Conservation (phyloP, 768 basidiomycete genomes). For the Hygrocybe punicea region DNA sequence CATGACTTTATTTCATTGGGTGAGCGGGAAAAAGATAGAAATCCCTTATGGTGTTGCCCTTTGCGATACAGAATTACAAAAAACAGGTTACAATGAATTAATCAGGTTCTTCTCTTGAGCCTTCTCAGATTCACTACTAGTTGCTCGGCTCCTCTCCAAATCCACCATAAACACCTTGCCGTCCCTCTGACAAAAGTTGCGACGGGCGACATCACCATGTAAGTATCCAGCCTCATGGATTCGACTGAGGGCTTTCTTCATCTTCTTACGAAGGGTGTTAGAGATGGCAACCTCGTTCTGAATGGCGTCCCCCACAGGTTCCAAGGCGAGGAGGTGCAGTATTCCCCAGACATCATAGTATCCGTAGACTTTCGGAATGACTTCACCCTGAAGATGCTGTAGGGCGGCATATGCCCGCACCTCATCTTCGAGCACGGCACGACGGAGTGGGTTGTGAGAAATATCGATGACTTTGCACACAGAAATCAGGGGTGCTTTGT, state of each 20-base stretch:
- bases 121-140: neutral
- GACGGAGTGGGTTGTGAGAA: neutral
- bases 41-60: too few relatives aligned
- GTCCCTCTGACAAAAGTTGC: conserved; percentile 15
- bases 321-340: conserved; percentile 15
- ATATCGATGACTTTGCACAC: conserved; percentile 12
- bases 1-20: too few relatives aligned
- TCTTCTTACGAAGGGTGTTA: conserved; percentile 3
- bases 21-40: too few relatives aligned
- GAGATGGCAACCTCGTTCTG: conserved; percentile 6
- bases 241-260: conserved; percentile 7
- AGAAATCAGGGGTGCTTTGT: neutral
- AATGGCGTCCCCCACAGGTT: conserved; percentile 13
- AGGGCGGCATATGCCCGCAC: conserved; percentile 9
- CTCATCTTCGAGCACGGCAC: conserved; percentile 6
- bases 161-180: conserved; percentile 14
- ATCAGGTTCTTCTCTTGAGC: neutral
- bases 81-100: neutral
- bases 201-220: conserved; percentile 14
- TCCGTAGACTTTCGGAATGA: conserved; percentile 5
- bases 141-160: neutral
- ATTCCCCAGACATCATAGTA: conserved; percentile 17
- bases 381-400: conserved; percentile 9
- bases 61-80: too few relatives aligned
- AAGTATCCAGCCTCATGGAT: conserved; percentile 11